Evolutionary conservation across 2,329 filamentous ascomycete genomes (phyloP), one percentile per base, ranked within the genome.

Genomic region (Colletotrichum gigasporum): DNA sequence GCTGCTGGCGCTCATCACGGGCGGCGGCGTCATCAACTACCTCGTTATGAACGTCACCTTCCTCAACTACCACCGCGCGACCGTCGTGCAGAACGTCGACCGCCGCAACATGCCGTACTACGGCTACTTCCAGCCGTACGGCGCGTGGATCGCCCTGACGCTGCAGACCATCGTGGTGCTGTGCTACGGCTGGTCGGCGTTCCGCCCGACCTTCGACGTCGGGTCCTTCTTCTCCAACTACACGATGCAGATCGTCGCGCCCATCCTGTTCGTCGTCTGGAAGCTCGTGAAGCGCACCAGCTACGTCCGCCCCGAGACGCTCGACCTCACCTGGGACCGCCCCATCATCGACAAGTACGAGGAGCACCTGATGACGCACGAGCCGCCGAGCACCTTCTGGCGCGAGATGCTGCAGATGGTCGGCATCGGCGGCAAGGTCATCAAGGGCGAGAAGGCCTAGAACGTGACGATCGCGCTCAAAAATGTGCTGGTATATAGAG

Each of bases 91-190:
- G 67, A 84, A 83, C n/a, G 83, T 88, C 51, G 62, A 67, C 55
- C 65, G 50, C 85, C 87, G 7, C 85, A 89, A 63, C 79, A 79
- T 91, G 0, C 87, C 88, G 0, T 91, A 88, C 76, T 85, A 83
- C 65, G 90, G 90, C 70, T 90, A 86, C 85, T 89, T 87, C 0
- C 90, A 91, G 65, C 89, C 89, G 0, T 84, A 80, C 61, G 87
- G 88, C 0, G 88, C 88, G 0, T 83, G 85, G 71, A 70, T 86
- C 16, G 84, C 82, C 5, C 80, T 90, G 12, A 66, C 85, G 0
- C 77, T 90, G 37, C 90, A 89, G 71, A 79, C 73, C 56, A 80
- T 90, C 24, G 78, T 91, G 9, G 83, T 91, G 3, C 78, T 90
- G 1, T 82, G 90, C 0, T 88, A 90, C 68, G 88, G 89, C 2